Evolutionary conservation across 768 basidiomycete species (phyloP), one percentile per base, ranked within the genome.

Genomic region (Sarcodon aspratus): DNA sequence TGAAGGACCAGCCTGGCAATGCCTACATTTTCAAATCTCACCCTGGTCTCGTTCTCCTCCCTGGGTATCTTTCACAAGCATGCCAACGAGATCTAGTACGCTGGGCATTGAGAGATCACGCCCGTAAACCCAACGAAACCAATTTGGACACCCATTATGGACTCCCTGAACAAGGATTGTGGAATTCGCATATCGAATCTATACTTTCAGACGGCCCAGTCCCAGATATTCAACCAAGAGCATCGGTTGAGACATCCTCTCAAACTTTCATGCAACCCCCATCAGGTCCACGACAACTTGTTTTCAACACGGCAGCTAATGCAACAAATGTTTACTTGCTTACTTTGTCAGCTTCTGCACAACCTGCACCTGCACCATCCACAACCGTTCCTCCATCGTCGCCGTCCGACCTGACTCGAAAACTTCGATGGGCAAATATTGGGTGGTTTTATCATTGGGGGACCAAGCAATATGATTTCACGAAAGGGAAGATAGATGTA

Each of bases 401-500:
- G 3, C 67, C 78, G 1, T 76, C 76, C 1, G 66, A 74, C 27
- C 74, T 97, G 11, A 56, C 94, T 12, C 71, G 69, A 6, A 93
- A 88, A 61, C 62, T 99, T 44, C 76, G 95, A 44, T 99, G 95
- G 95, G 85, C 91, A 1, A 98, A 95, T 57, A 85, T 99, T 45
- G 95, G 95, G 9, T 88, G 87, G 80, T 88, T 78, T 47, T 99
- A 99, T 64, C 91, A 98, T 68, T 97, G 95, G 95, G 87, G 89
- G 3, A 87, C 80, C 31, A 99, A 98, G 59, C 82, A 87, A 50
- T 99, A 99, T 60, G 90, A 96, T 59, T 93, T 96, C 55, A 74
- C 78, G 1, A 79, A 74, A 47, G 78, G 78, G 2, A 79, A 76
- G 49, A 82, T 78, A 0, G 69, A 70, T 0, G 79, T 97, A 42